Evolutionary conservation across 73 alveolate genomes (phyloP), one percentile per base, ranked within the genome.

Genomic region (Paramecium octaurelia): DNA sequence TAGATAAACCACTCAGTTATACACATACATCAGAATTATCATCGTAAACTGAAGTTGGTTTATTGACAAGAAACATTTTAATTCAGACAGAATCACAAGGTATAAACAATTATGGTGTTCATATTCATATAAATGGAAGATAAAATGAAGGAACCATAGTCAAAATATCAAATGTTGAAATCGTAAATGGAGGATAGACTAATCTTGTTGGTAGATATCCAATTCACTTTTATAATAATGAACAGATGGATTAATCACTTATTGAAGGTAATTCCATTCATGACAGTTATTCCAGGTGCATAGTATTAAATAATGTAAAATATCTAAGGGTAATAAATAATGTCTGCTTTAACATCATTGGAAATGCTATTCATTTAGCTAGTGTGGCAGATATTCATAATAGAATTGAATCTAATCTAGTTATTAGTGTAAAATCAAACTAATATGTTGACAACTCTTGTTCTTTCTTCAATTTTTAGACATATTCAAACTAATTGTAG

Each of bases 191-290:
- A 10, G 99, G 99, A n/a, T 96, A 97, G 77, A 97, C 98, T 12
- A 89, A 44, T 86, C 58, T 92, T 58, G 95, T 96, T 12, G 99
- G 99, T 0, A 92, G 99, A 90, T 97, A 97, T 93, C 97, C 98
- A 1, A 89, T 96, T 21, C 98, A 97, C 71, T 96, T 89, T 94
- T 98, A 96, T 91, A 50, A 95, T 96, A 92, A 93, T 24, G 97
- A 97, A 24, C 93, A 91, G 11, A 97, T 97, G 20, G 93, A 94
- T 85, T 92, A 70, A 16, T 93, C 97, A 69, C 93, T 95, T 57
- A 92, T 97, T 40, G 86, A 75, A 48, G 97, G 96, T 20, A 96
- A 95, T 86, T 68, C 99, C 10, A 92, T 96, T 59, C 97, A 96
- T 21, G 94, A 95, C 60, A 84, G 97, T 46, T 96, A 85, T 93